Base-by-base conservation (phyloP, 2,329 filamentous ascomycete genomes). In the Cladophialophora yegresii region DNA sequence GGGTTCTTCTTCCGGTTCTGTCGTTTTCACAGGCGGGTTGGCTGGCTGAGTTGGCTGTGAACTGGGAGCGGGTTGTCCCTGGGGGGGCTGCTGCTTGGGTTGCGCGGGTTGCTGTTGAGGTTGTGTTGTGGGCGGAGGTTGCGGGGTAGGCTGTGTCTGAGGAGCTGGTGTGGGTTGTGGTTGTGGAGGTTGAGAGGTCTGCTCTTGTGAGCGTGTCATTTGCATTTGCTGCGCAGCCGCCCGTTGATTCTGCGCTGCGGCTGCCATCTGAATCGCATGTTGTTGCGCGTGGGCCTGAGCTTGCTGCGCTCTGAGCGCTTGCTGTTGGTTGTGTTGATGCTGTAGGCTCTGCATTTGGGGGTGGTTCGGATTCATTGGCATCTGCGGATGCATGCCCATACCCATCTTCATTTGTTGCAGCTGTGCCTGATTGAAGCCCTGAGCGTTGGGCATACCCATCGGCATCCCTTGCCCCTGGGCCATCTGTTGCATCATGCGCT, bases 141-240 rank as follows among this genome's bases (percentile, higher is more conserved):
- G 73, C 49, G 72, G 72, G 30, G 73, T 70, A 23, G 78, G 76
- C 32, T 77, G 79, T 36, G 76, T 75, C 65, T 77, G 76, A 43
- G 76, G 74, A 32, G 75, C 74, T 13, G 74, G 77, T 3, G 73
- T 75, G 58, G 76, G 76, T 69, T 80, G 78, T n/a, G 79, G 78
- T 67, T 79, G 78, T 20, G 78, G 77, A 47, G 79, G 77, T 67
- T 80, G 79, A 22, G 76, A 76, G 23, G 78, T 78, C 3, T 74
- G 77, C 54, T 73, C 76, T 62, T 78, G 77, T 13, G 73, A 72
- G 58, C 79, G 77, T 51, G 78, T 77, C 67, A 80, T 75, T 61
- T 71, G 76, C 65, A 78, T 79, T 45, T 78, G 74, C 66, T 80
- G 79, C 45, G 75, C 72, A 4, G 75, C 75, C 45, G 74, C 70